phyloP scores from a whole-genome alignment of 2,329 filamentous ascomycete genomes.

The Colletotrichum cordylinicola region DNA sequence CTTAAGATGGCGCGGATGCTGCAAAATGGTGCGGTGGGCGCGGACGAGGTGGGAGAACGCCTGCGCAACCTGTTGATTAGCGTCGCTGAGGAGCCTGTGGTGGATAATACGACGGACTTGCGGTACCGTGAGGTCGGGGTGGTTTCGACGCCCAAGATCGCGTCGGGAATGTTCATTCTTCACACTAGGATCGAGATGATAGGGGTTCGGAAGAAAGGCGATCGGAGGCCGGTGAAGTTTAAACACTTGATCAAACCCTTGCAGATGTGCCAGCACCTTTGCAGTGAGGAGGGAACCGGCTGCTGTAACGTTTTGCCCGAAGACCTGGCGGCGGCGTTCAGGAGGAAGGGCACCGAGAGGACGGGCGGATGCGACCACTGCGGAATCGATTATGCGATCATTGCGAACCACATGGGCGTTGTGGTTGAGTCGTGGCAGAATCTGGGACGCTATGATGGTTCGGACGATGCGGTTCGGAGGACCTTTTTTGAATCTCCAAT shows the following conservation, averaged over 20 bases:
- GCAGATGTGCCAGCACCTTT: neutral
- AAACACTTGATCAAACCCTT: neutral
- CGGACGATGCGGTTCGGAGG: neutral
- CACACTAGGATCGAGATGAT: neutral
- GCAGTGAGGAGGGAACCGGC: neutral
- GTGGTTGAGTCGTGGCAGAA: neutral
- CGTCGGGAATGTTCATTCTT: neutral
- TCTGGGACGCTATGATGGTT: neutral
- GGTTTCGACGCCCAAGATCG: neutral
- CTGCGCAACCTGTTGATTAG: neutral
- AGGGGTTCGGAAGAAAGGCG: neutral
- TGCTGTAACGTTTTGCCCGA: neutral
- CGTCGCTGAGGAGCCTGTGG: neutral
- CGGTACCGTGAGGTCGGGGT: fast-evolving
- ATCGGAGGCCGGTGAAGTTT: neutral
- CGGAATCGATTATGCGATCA: neutral
- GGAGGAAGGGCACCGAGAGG: neutral
- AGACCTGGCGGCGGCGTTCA: neutral
- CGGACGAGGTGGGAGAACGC: fast-evolving
- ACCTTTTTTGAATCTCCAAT: neutral
- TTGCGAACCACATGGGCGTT: neutral
- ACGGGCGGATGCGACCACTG: neutral
- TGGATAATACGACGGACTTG: neutral
- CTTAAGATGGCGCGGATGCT: neutral
- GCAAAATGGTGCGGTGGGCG: neutral